A percentile compares a stretch with the other conserved stretches of the same genome.
phyloP scores from a whole-genome alignment of 2,329 filamentous ascomycete genomes.

The Colletotrichum simmondsii region DNA sequence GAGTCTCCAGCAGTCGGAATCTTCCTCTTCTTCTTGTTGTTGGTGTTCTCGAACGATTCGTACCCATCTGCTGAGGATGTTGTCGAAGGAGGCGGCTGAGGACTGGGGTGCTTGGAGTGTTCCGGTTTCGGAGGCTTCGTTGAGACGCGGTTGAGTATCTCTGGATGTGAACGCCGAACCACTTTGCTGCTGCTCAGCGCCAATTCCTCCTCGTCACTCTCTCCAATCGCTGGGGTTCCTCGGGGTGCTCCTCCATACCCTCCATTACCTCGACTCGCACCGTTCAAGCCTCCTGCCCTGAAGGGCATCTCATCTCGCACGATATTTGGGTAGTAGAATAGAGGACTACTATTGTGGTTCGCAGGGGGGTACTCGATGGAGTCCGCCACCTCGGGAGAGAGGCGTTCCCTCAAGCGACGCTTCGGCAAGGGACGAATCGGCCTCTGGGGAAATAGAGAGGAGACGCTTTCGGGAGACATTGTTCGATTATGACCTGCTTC shows the following conservation, averaged over 20 bases:
- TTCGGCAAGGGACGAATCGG: conserved; percentile 93
- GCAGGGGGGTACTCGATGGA: conserved; percentile 85
- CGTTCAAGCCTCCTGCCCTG: conserved; percentile 40
- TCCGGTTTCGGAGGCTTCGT: conserved; percentile 57
- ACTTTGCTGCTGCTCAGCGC: conserved; percentile 49
- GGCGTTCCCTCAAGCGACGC: conserved; percentile 85
- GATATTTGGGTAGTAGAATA: conserved; percentile 76
- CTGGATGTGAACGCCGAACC: conserved; percentile 58
- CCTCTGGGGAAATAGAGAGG: conserved; percentile 86
- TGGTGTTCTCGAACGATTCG: conserved; percentile 97
- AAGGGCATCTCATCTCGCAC: conserved; percentile 36
- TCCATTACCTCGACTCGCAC: neutral
- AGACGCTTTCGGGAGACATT: conserved; percentile 80
- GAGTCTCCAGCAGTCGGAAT: conserved; percentile 89
- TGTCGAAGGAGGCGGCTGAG: conserved; percentile 73
- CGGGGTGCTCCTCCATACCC: conserved; percentile 36
- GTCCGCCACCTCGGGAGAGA: conserved; percentile 86
- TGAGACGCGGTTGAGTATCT: conserved; percentile 54
- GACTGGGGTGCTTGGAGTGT: conserved; percentile 56
- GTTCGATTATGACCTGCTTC: conserved; percentile 57
- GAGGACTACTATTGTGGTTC: conserved; percentile 74
- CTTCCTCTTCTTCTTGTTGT: conserved; percentile 99
- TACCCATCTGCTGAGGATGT: conserved; percentile 85
- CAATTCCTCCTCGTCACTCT: conserved; percentile 71
- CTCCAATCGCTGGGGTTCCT: conserved; percentile 59